These are phyloP conservation scores for Erythrophleum ivorense DNA, from an alignment of 331 rosid species.

Conservation along the genomic window DNA sequence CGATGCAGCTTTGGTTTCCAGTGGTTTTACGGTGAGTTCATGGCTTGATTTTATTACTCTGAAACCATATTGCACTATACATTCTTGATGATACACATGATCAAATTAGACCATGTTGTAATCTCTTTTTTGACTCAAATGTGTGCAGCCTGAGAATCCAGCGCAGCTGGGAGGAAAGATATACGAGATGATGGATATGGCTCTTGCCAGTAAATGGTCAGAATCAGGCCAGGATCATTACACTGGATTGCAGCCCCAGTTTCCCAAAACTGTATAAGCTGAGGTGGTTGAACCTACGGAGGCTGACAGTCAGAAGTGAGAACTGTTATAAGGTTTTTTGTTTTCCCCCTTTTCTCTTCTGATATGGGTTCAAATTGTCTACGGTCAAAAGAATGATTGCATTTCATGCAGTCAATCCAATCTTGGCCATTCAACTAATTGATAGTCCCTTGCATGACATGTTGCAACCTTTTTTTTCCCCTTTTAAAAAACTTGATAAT, in stretches of 20 bases:
- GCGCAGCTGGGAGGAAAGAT: slow-evolving; percentile 94
- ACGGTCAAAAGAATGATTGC: no score
- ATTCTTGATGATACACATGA: background rate
- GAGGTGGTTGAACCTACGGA: slow-evolving; percentile 84
- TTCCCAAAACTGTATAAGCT: slow-evolving; percentile 64
- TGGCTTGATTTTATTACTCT: slow-evolving; percentile 13
- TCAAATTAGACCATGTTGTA: slow-evolving; percentile 7
- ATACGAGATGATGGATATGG: slow-evolving; percentile 93
- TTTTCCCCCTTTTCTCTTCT: background rate
- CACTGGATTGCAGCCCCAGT: slow-evolving; percentile 39
- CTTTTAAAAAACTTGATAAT: no score
- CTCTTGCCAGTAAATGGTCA: slow-evolving; percentile 79
- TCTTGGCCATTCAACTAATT: no score
- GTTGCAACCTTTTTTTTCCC: no score
- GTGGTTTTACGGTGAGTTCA: slow-evolving; percentile 81
- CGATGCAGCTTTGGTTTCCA: slow-evolving; percentile 95
- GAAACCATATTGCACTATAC: background rate
- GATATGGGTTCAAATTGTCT: no score
- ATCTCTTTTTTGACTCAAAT: background rate
- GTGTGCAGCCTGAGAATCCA: slow-evolving; percentile 95
- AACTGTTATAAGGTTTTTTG: background rate
- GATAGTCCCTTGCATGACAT: no score
- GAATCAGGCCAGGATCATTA: slow-evolving; percentile 46
- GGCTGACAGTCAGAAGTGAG: slow-evolving; percentile 50
- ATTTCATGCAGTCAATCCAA: no score